phyloP scores from a whole-genome alignment of 371 early-diverging fungal genomes.

The Zychaea mexicana region DNA sequence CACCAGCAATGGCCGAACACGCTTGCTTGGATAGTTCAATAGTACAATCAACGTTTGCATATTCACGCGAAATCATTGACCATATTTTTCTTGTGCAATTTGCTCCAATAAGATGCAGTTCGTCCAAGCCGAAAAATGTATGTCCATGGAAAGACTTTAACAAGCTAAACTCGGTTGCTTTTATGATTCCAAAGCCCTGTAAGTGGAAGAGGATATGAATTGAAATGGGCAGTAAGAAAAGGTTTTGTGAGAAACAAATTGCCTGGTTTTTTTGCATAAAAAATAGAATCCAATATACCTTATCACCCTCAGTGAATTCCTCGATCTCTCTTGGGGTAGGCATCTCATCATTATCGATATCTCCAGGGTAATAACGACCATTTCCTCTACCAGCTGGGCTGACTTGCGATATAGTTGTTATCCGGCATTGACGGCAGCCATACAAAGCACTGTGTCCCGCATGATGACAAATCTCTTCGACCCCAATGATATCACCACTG shows the following conservation, averaged over 20 bases:
- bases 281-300: not conserved
- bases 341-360: not conserved
- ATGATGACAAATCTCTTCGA: not conserved
- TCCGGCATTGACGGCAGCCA: constrained; percentile 1
- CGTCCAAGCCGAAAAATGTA: not conserved
- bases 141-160: not conserved
- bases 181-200: not conserved
- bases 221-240: not conserved
- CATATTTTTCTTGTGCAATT: not conserved
- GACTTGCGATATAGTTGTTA: not conserved
- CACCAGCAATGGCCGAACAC: not conserved
- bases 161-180: not conserved
- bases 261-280: not conserved
- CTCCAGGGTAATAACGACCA: constrained; percentile 1
- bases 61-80: not conserved
- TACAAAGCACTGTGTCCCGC: not conserved
- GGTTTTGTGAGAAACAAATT: not conserved
- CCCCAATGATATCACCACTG: not conserved
- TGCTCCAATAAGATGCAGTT: not conserved
- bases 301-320: not conserved
- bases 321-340: not conserved
- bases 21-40: not conserved
- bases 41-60: not conserved
- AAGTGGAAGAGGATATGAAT: not conserved
- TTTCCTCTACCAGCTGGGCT: constrained; percentile 1